Base-by-base conservation (phyloP, 768 basidiomycete genomes). In the Suillus sp. region DNA sequence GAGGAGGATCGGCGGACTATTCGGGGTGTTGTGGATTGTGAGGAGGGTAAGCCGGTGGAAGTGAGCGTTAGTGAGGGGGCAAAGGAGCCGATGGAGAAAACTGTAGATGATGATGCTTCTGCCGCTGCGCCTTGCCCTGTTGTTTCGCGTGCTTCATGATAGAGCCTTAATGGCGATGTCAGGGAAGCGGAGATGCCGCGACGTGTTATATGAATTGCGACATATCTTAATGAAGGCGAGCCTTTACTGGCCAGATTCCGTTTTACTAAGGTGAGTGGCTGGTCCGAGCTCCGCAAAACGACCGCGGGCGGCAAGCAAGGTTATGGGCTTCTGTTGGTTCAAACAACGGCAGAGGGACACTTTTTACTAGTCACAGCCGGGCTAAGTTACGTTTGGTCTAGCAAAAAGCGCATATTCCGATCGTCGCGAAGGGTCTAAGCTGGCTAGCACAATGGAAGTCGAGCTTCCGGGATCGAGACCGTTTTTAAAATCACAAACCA, bases 1-100 rank as follows among this genome's bases (percentile, higher is more conserved):
- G 79, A 75, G 62, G 73, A 86, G 77, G 66, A 85, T 80, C 72
- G 81, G 72, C 64, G 79, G 69, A 69, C 79, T 68, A 74, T 76
- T 65, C 70, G 74, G 42, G 72, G 73, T n/a, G 66, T 72, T 47
- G 69, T 69, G 30, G 66, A 70, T 35, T 22, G 34, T 59, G 66
- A 67, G 37, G 68, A 65, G 51, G 51, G 20, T 8, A 66, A 64
- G 48, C 55, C 61, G 38, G 65, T 55, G 62, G 22, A 51, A 34
- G 68, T 62, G 42, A 60, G 58, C 25, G 65, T 59, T 37, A 50
- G 42, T 35, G 20, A 64, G 30, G 66, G 64, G 63, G 13, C 57
- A 34, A 71, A 70, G 64, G 58, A 51, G 35, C 62, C 51, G 14
- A 59, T 42, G 55, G 59, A 60, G n/a, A 70, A 60, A 58, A 61